phyloP scores from a whole-genome alignment of 2,329 filamentous ascomycete genomes.

The Aspergillus ruber region DNA sequence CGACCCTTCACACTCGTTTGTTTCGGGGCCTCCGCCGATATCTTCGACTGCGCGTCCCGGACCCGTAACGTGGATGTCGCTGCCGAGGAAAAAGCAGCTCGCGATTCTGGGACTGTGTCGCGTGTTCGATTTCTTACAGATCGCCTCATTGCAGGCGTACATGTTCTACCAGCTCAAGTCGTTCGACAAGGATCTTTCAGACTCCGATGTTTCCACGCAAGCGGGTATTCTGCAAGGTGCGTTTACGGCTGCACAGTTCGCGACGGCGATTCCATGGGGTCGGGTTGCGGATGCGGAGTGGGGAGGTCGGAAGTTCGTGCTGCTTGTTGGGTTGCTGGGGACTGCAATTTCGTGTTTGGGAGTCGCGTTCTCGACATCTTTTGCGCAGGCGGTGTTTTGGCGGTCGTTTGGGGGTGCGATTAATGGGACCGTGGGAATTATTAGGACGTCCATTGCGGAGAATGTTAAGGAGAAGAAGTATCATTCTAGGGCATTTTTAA shows the following conservation, averaged over 20 bases:
- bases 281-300: constrained; percentile 57
- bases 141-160: constrained; percentile 51
- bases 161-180: constrained; percentile 81
- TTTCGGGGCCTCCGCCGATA: constrained; percentile 1
- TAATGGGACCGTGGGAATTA: constrained; percentile 67
- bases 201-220: constrained; percentile 63
- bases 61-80: constrained; percentile 35
- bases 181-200: constrained; percentile 53
- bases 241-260: constrained; percentile 73
- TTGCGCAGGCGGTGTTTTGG: constrained; percentile 59
- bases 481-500: constrained; percentile 49
- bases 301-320: constrained; percentile 67
- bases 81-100: constrained; percentile 34
- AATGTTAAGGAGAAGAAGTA: constrained; percentile 64
- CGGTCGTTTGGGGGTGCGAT: constrained; percentile 60
- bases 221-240: constrained; percentile 69
- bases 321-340: constrained; percentile 68
- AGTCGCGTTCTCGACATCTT: constrained; percentile 62
- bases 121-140: constrained; percentile 36
- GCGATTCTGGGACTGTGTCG: constrained; percentile 32
- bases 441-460: constrained; percentile 66
- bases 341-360: constrained; percentile 60
- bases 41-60: constrained; percentile 13
- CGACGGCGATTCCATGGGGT: constrained; percentile 77
- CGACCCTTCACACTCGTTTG: constrained; percentile 3